Evolutionary conservation across 495 filamentous ascomycete species (phyloP), one percentile per base, ranked within the genome.

Genomic region (Lasiosphaeria miniovina): DNA sequence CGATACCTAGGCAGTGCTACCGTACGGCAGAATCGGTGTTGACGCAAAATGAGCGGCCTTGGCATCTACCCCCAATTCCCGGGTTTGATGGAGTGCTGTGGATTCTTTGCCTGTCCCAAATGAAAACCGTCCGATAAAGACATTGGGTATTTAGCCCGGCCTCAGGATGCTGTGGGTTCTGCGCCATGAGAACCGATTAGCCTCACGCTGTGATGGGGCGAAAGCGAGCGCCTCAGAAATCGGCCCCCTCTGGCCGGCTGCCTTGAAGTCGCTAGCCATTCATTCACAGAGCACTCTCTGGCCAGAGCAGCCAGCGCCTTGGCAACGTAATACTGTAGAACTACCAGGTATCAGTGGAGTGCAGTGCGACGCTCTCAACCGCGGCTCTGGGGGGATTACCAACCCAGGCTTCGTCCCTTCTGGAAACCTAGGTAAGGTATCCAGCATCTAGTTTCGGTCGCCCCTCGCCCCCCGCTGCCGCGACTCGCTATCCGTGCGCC

Each of bases 41-140:
- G 53, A 60, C 56, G 58, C 54, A 61, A 59, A 49, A 45, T 51
- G 51, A 33, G 52, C 40, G 43, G 34, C 43, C 43, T 51, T 45
- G 43, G 51, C 57, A 35, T 12, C 14, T 36, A 46, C 54, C 62
- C 62, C 54, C 40, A 61, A 63, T 59, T 55, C 57, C 61, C 35
- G 58, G 61, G 32, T 54, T 45, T n/a, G 41, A 63, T 60, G 61
- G 57, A 36, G 33, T 11, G 9, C 35, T 15, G 57, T 60, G 57
- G 53, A 34, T 17, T 52, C 41, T 31, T 48, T 14, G 35, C 48
- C 48, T 45, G 57, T 36, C 35, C 32, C 12, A 46, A 46, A 46
- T 46, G 12, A n/a, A 14, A 46, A 43, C 38, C 51, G 33, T 48
- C 36, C 35, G 31, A 57, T 57, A 57, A 57, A 55, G 59, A 56